A percentile compares a stretch with the other conserved stretches of the same genome.
phyloP scores from a whole-genome alignment of 192 early-diverging fungal species.

The Umbelopsis vinacea region DNA sequence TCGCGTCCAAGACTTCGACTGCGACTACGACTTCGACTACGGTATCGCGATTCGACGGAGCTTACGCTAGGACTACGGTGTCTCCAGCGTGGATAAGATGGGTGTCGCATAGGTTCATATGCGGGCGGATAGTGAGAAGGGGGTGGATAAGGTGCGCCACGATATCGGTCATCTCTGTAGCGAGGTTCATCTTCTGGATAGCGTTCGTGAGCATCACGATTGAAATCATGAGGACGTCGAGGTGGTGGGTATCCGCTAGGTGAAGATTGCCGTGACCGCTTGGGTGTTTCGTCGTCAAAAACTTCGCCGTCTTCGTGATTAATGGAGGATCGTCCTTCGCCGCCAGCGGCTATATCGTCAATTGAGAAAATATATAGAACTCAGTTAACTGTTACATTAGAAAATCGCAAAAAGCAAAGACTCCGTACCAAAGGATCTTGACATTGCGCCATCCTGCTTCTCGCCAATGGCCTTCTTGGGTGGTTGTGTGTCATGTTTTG shows the following conservation, averaged over 20 bases:
- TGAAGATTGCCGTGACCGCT: constrained; percentile 10
- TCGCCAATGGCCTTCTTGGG: not conserved
- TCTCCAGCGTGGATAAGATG: constrained; percentile 15
- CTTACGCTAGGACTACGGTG: constrained; percentile 22
- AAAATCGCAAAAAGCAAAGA: too few species aligned
- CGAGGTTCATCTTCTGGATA: constrained; percentile 22
- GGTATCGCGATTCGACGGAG: constrained; percentile 16
- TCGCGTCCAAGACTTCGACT: constrained; percentile 25
- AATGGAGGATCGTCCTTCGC: constrained; percentile 5
- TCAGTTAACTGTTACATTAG: not conserved
- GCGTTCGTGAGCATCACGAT: constrained; percentile 17
- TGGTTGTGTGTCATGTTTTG: not conserved
- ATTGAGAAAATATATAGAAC: not conserved
- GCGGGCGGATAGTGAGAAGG: constrained; percentile 21
- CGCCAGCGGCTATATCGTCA: not conserved
- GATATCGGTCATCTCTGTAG: constrained; percentile 18
- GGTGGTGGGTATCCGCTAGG: constrained; percentile 5
- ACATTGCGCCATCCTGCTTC: not conserved
- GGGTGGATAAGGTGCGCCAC: not conserved
- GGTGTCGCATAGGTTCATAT: not conserved
- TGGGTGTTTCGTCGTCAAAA: constrained; percentile 16
- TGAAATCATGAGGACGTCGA: constrained; percentile 5
- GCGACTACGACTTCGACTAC: constrained; percentile 31
- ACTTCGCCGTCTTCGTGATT: constrained; percentile 30
- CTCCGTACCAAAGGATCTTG: constrained; percentile 1